Percentiles rank a stretch among this genome's conserved stretches.
Conservation (phyloP, 208 protist genomes). For the Porcisia hertigi region DNA sequence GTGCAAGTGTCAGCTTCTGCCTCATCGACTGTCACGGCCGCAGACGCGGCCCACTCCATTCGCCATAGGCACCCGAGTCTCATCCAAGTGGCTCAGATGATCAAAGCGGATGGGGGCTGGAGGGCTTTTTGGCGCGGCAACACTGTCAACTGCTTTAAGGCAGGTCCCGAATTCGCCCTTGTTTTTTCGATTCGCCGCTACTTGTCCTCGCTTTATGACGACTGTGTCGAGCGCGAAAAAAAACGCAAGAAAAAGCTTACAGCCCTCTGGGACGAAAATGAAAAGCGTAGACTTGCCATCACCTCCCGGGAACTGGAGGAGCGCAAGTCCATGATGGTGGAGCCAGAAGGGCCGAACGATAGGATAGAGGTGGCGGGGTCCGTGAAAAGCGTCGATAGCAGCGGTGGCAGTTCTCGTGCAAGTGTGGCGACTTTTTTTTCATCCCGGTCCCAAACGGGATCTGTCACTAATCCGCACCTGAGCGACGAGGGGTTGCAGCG, state of each 20-base stretch:
- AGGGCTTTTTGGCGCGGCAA: constrained; percentile 90
- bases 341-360: neutral
- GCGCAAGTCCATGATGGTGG: constrained; percentile 40
- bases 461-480: neutral
- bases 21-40: neutral
- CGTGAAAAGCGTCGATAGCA: neutral
- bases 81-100: constrained; percentile 74
- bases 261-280: constrained; percentile 24
- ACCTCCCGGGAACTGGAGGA: constrained; percentile 34
- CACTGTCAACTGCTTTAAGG: constrained; percentile 90
- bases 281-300: constrained; percentile 31
- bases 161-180: constrained; percentile 89
- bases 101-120: constrained; percentile 77
- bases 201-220: constrained; percentile 78
- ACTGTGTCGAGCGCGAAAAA: constrained; percentile 68
- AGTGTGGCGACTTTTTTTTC: neutral
- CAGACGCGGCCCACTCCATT: neutral
- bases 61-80: constrained; percentile 50
- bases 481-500: constrained; percentile 16
- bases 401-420: neutral
- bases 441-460: neutral
- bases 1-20: constrained; percentile 21
- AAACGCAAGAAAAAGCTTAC: constrained; percentile 26
- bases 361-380: neutral
- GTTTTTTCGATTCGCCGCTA: constrained; percentile 88